These are phyloP conservation scores for Conticribra weissflogii DNA, from an alignment of 108 stramenopile species.

Conservation along the genomic window DNA sequence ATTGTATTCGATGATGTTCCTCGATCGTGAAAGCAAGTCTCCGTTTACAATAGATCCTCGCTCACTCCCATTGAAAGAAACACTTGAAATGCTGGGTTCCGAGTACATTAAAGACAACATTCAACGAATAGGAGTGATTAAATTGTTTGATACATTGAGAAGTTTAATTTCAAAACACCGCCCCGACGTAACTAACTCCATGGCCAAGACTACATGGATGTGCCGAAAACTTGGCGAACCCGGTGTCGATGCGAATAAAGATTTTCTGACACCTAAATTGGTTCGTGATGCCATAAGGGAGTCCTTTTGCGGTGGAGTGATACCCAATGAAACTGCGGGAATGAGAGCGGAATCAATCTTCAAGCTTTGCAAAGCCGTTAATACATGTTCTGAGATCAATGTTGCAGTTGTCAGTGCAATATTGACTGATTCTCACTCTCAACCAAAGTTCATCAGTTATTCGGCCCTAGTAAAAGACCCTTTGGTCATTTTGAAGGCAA, in stretches of 20 bases:
- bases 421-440: constrained; percentile 47
- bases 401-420: constrained; percentile 51
- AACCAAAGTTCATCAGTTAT: constrained; percentile 56
- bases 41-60: constrained; percentile 62
- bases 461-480: constrained; percentile 63
- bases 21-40: constrained; percentile 40
- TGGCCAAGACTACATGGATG: constrained; percentile 8
- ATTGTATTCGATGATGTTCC: constrained; percentile 60
- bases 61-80: constrained; percentile 47
- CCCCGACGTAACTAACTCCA: constrained; percentile 17
- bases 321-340: constrained; percentile 22
- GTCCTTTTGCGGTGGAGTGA: constrained; percentile 16
- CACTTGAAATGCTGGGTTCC: constrained; percentile 14
- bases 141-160: constrained; percentile 10
- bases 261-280: constrained; percentile 13
- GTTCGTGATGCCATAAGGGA: constrained; percentile 36
- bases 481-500: constrained; percentile 63
- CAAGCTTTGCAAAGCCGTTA: constrained; percentile 26
- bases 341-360: constrained; percentile 53
- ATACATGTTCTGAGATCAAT: constrained; percentile 49
- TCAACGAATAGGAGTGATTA: neutral
- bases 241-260: neutral
- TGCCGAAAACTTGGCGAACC: neutral
- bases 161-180: constrained; percentile 26
- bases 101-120: neutral